Percentiles rank a stretch among this genome's conserved stretches.
Evolutionary conservation across 108 stramenopile species (phyloP).

Genomic region (Bacterosira constricta): DNA sequence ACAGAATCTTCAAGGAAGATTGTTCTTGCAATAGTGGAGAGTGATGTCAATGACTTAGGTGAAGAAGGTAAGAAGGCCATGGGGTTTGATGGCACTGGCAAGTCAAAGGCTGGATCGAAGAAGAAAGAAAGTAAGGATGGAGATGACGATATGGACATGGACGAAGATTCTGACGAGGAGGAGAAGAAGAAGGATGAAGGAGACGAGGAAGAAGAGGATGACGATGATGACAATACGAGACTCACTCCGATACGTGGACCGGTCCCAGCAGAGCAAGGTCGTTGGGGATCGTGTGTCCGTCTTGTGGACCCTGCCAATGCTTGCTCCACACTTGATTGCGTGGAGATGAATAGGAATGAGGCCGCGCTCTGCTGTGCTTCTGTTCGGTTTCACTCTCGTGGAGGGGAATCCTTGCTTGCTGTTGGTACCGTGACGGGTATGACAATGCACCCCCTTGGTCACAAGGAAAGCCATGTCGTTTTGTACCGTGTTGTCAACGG

Average conservation of each 20-base stretch:
- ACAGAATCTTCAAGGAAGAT: conserved; percentile 51
- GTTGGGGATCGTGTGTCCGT: conserved; percentile 96
- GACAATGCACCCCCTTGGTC: conserved; percentile 85
- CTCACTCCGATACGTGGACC: conserved; percentile 89
- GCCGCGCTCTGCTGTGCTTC: conserved; percentile 93
- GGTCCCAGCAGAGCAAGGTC: conserved; percentile 75
- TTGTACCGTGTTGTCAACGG: conserved; percentile 89
- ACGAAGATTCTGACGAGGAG: conserved; percentile 72
- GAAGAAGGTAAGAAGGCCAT: conserved; percentile 76
- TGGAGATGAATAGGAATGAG: conserved; percentile 93
- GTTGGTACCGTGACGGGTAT: conserved; percentile 94
- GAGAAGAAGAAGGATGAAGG: conserved; percentile 60
- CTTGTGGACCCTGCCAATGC: conserved; percentile 86
- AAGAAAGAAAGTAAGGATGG: conserved; percentile 53
- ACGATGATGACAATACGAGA: conserved; percentile 72
- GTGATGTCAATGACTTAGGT: conserved; percentile 93
- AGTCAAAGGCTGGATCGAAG: conserved; percentile 39
- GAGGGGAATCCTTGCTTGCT: conserved; percentile 93
- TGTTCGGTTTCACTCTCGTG: conserved; percentile 89
- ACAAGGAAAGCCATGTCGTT: conserved; percentile 68
- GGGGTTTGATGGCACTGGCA: conserved; percentile 74
- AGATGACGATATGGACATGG: conserved; percentile 75
- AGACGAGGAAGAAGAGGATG: conserved; percentile 83
- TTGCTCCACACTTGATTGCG: conserved; percentile 80
- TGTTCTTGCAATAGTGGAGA: conserved; percentile 92